A percentile compares a stretch with the other conserved stretches of the same genome.
Conservation (phyloP, 495 filamentous ascomycete species). For the Immersiella caudata region DNA sequence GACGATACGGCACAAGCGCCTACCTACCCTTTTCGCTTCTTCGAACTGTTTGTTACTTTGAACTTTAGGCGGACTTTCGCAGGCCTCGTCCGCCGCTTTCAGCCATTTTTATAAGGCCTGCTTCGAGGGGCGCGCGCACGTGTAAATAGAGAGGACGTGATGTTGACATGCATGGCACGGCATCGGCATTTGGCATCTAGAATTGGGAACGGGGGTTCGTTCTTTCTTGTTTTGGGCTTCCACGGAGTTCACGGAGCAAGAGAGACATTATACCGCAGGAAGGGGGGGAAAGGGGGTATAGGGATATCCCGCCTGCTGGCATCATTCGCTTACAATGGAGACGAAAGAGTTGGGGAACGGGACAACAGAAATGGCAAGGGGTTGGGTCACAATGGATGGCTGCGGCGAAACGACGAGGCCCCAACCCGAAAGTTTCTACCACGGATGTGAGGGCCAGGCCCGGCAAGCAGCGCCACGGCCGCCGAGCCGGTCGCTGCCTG, state of each 20-base stretch:
- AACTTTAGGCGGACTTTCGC: neutral
- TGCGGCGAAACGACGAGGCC: conserved; percentile 4
- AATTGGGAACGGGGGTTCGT: conserved; percentile 43
- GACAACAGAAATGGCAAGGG: conserved; percentile 7
- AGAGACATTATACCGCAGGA: conserved; percentile 31
- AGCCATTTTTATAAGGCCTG: conserved; percentile 35
- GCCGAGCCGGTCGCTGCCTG: conserved; percentile 13
- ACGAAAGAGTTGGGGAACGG: conserved; percentile 1
- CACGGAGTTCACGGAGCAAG: conserved; percentile 53
- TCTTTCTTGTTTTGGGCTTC: conserved; percentile 39
- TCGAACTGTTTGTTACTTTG: conserved; percentile 1
- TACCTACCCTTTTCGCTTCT: conserved; percentile 1
- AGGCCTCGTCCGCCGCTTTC: conserved; percentile 22
- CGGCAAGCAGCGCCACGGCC: neutral
- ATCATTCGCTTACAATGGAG: conserved; percentile 35
- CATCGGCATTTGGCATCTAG: conserved; percentile 58
- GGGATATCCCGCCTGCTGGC: conserved; percentile 38
- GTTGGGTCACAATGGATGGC: neutral
- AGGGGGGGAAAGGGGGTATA: conserved; percentile 24
- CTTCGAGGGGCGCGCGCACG: conserved; percentile 39
- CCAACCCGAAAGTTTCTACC: neutral
- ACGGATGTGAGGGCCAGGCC: conserved; percentile 9
- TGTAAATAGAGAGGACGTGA: conserved; percentile 55
- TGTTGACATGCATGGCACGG: conserved; percentile 59
- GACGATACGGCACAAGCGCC: neutral